A percentile compares a stretch with the other conserved stretches of the same genome.
Evolutionary conservation across 208 protist species (phyloP).

Genomic region (Leishmania aethiopica): DNA sequence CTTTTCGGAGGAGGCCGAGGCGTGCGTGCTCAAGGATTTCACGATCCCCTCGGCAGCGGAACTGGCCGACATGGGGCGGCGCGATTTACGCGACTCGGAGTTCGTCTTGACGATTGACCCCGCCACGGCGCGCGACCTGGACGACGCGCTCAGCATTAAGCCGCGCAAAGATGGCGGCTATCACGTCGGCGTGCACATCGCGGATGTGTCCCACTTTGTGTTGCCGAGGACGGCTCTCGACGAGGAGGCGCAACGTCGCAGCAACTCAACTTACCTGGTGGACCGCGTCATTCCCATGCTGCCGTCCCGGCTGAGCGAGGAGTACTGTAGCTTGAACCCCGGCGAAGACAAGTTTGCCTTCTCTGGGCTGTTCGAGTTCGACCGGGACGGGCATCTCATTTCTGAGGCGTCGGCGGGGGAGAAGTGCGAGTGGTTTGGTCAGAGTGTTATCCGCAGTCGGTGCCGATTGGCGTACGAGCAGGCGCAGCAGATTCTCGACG

Average conservation of each 20-base stretch:
- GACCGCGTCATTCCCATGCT: conserved; percentile 93
- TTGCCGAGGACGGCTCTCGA: conserved; percentile 70
- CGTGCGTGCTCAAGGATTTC: conserved; percentile 53
- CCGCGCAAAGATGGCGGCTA: conserved; percentile 37
- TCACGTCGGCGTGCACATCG: conserved; percentile 95
- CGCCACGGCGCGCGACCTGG: conserved; percentile 83
- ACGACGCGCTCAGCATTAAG: conserved; percentile 87
- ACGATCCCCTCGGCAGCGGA: conserved; percentile 46
- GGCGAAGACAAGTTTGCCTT: conserved; percentile 89
- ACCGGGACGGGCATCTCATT: conserved; percentile 64
- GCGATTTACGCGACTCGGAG: conserved; percentile 73
- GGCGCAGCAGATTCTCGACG: conserved; percentile 81
- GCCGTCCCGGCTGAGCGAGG: conserved; percentile 83
- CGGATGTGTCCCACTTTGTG: conserved; percentile 94
- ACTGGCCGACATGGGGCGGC: conserved; percentile 48
- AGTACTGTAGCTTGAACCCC: conserved; percentile 90
- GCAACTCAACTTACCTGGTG: conserved; percentile 90
- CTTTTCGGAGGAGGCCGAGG: conserved; percentile 78
- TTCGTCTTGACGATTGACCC: conserved; percentile 92
- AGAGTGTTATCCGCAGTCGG: conserved; percentile 87
- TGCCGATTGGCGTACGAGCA: conserved; percentile 88
- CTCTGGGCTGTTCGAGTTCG: conserved; percentile 83
- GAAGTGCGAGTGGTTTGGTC: conserved; percentile 74
- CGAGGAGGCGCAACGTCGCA: conserved; percentile 78
- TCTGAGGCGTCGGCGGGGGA: conserved; percentile 39